Percentiles rank a stretch among this genome's conserved stretches.
Evolutionary conservation across 1,284 basidiomycete genomes (phyloP).

Genomic region (Naganishia sp.): DNA sequence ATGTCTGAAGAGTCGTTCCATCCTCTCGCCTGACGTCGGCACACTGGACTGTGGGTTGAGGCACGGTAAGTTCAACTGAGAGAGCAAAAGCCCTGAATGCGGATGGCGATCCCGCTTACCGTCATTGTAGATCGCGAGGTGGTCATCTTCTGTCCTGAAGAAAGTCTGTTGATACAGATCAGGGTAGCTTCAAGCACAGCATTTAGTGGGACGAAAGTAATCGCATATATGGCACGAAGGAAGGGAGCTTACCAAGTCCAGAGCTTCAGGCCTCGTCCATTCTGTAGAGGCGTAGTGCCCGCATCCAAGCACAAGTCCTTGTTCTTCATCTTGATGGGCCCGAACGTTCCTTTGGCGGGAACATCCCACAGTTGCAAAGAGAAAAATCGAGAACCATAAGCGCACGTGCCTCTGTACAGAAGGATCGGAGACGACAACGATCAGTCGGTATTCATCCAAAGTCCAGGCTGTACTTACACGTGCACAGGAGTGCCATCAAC

Average conservation of each 20-base stretch:
- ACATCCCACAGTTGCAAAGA: conserved; percentile 28
- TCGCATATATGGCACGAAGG: background rate
- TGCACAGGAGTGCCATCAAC: conserved; percentile 23
- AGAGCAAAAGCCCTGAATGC: background rate
- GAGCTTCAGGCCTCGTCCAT: conserved; percentile 28
- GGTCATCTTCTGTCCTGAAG: conserved; percentile 23
- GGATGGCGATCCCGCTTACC: conserved; percentile 7
- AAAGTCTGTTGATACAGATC: conserved; percentile 28
- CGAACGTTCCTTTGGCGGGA: conserved; percentile 27
- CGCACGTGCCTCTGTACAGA: background rate
- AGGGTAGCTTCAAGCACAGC: conserved; percentile 4
- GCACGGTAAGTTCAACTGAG: too few species aligned
- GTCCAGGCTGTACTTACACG: conserved; percentile 8
- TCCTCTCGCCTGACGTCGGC: conserved; percentile 29
- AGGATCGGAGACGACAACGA: background rate
- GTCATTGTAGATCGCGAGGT: conserved; percentile 27
- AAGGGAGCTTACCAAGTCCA: conserved; percentile 32
- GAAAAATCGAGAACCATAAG: background rate
- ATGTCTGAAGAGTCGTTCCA: conserved; percentile 26
- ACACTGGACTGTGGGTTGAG: conserved; percentile 11
- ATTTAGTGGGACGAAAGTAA: background rate
- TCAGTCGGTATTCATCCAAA: background rate
- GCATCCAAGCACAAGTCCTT: conserved; percentile 35
- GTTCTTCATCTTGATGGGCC: conserved; percentile 31
- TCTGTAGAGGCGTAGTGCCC: conserved; percentile 23